Evolutionary conservation across 2,329 filamentous ascomycete genomes (phyloP), one percentile per base, ranked within the genome.

Genomic region (Trichoderma sp.): DNA sequence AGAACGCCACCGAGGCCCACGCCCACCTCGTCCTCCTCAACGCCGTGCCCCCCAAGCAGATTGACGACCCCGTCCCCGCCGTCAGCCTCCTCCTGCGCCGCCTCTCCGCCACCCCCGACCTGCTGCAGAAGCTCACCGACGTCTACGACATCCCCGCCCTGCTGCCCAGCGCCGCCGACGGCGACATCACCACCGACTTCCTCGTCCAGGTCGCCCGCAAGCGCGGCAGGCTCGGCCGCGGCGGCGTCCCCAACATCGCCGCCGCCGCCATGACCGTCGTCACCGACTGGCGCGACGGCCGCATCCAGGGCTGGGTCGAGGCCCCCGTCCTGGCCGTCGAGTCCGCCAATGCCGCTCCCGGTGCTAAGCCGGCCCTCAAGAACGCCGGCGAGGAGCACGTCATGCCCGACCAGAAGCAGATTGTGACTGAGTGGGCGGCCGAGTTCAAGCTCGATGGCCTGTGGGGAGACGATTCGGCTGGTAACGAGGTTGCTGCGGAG

Each of bases 391-490:
- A 82, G 67, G 78, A 82, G 61, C 78, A 80, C 59, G 76, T 80
- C 62, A 75, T 81, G 70, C 82, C 85, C 68, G 87, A 92, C 69
- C 88, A 96, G 76, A 93, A 96, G 81, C 81, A 92, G 78, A 92
- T 98, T 75, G 93, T 98, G 63, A 91, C 90, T 12, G 89, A 96
- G 76, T 96, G 94, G 93, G 91, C 93, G 7, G 88, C 91, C 72
- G 94, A 98, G 78, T 98, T 99, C 79, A 93, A 94, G 81, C 83
- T 99, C 9, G 95, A 97, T 68, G 95, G 92, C 2, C 79, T 99
- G 15, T 98, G 91, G 90, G 93, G 91, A 12, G 88, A 92, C 74
- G 87, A 67, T 34, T 39, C 34, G 34, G 73, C 67, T 39, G 74
- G 65, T 14, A 47, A 45, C 24, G 45, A 50, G 21, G 21, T 3